phyloP scores from a whole-genome alignment of 495 filamentous ascomycete species.

The Daldinia vernicosa region DNA sequence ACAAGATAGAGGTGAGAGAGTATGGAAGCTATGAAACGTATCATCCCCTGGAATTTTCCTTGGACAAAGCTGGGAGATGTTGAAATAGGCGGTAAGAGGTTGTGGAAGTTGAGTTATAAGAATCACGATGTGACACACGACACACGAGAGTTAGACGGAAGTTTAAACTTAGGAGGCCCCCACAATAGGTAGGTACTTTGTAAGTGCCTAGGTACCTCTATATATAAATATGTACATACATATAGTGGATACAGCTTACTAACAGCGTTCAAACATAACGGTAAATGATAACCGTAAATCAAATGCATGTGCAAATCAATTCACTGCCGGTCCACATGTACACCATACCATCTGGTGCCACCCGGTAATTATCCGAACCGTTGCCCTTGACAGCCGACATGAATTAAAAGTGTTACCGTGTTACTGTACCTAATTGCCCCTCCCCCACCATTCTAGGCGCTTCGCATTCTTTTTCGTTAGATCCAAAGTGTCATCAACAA shows the following conservation, averaged over 20 bases:
- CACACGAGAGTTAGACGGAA: slow-evolving; percentile 2
- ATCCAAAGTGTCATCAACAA: background rate
- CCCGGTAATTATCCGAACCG: background rate
- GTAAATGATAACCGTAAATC: background rate
- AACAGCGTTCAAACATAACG: background rate
- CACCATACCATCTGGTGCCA: background rate
- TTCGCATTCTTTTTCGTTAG: slow-evolving; percentile 3
- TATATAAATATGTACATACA: too few relatives aligned
- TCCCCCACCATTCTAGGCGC: slow-evolving; percentile 16
- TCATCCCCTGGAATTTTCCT: slow-evolving; percentile 1
- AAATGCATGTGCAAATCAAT: background rate
- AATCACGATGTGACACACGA: slow-evolving; percentile 1
- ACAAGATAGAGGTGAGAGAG: background rate
- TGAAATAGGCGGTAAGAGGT: slow-evolving; percentile 4
- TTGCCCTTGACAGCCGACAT: background rate
- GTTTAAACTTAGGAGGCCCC: background rate
- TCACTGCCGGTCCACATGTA: background rate
- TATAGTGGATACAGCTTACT: slow-evolving; percentile 5
- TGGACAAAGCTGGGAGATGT: background rate
- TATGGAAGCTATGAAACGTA: background rate
- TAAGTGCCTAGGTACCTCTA: too few relatives aligned
- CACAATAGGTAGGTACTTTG: slow-evolving; percentile 2
- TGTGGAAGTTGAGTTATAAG: background rate
- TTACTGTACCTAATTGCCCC: slow-evolving; percentile 18
- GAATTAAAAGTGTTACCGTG: background rate